These are phyloP conservation scores for Lachnum nothofagi DNA, from an alignment of 2,329 filamentous ascomycete species.

Conservation along the genomic window DNA sequence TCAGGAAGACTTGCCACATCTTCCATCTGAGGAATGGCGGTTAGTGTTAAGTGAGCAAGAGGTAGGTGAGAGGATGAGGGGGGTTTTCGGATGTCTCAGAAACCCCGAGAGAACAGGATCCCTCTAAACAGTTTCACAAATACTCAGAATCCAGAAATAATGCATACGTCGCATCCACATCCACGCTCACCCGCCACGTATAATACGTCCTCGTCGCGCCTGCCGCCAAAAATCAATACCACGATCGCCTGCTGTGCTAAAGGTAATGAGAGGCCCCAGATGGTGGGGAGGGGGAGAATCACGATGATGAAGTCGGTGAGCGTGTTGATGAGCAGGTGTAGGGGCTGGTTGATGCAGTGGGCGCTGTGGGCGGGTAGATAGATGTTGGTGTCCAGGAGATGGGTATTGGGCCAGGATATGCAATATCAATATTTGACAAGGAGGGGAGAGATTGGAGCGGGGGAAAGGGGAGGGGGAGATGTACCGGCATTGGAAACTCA, in stretches of 20 bases:
- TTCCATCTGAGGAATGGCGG: no score
- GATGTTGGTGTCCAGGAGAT: constrained; percentile 35
- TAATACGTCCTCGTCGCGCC: constrained; percentile 37
- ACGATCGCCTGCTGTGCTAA: constrained; percentile 43
- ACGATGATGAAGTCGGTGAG: constrained; percentile 52
- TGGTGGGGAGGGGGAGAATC: constrained; percentile 44
- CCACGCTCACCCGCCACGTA: constrained; percentile 27
- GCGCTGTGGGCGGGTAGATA: constrained; percentile 23
- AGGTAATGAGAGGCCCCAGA: constrained; percentile 42
- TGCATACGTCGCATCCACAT: constrained; percentile 34
- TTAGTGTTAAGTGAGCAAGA: no score
- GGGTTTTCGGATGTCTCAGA: no score
- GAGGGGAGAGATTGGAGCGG: no score
- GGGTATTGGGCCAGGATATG: constrained; percentile 31
- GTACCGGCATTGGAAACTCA: constrained; percentile 39
- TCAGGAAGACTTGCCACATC: constrained; percentile 32
- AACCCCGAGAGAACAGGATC: no score
- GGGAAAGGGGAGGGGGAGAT: constrained; percentile 13
- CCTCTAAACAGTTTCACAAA: no score
- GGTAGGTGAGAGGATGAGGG: no score
- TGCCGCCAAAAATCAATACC: constrained; percentile 40
- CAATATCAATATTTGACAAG: no score
- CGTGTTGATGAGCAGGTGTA: constrained; percentile 53
- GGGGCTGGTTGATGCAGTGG: constrained; percentile 47
- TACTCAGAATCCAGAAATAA: no score